Conservation (phyloP, 805 yeast genomes). For the Nakazawaea wyomingensis region DNA sequence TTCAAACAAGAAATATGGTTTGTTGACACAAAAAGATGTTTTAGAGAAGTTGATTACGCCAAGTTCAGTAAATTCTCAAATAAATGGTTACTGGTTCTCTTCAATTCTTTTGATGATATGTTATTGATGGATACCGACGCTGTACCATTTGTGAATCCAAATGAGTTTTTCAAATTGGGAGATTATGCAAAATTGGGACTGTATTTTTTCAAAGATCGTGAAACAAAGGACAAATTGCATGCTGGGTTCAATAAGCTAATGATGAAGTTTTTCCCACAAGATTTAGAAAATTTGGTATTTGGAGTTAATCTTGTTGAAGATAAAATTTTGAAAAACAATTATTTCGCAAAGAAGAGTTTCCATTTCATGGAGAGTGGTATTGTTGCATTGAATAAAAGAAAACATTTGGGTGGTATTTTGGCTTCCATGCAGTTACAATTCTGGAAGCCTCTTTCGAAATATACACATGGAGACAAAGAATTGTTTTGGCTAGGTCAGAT, state of each 20-base stretch:
- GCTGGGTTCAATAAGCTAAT: constrained; percentile 39
- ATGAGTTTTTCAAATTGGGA: constrained; percentile 32
- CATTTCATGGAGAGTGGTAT: constrained; percentile 48
- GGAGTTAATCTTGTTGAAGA: constrained; percentile 28
- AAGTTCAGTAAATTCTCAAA: constrained; percentile 25
- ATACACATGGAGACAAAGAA: constrained; percentile 77
- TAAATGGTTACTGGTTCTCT: constrained; percentile 53
- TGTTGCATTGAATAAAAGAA: constrained; percentile 38
- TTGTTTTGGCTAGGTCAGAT: constrained; percentile 69
- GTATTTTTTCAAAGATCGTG: constrained; percentile 46
- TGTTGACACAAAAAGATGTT: constrained; percentile 28
- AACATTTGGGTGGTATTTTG: constrained; percentile 45
- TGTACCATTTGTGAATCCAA: constrained; percentile 32
- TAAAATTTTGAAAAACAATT: constrained; percentile 34
- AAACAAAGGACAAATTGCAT: constrained; percentile 23
- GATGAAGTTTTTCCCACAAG: constrained; percentile 37
- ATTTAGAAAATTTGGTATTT: constrained; percentile 4
- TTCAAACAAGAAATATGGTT: constrained; percentile 24
- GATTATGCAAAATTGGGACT: constrained; percentile 33
- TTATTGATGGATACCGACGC: constrained; percentile 52
- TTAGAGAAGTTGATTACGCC: constrained; percentile 21
- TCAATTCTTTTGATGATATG: constrained; percentile 54
- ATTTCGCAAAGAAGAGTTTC: constrained; percentile 32
- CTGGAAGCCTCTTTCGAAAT: constrained; percentile 37
- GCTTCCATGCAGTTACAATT: constrained; percentile 39